A percentile compares a stretch with the other conserved stretches of the same genome.
Evolutionary conservation across 306 rosid species (phyloP).

Genomic region (Rosa lucieae): DNA sequence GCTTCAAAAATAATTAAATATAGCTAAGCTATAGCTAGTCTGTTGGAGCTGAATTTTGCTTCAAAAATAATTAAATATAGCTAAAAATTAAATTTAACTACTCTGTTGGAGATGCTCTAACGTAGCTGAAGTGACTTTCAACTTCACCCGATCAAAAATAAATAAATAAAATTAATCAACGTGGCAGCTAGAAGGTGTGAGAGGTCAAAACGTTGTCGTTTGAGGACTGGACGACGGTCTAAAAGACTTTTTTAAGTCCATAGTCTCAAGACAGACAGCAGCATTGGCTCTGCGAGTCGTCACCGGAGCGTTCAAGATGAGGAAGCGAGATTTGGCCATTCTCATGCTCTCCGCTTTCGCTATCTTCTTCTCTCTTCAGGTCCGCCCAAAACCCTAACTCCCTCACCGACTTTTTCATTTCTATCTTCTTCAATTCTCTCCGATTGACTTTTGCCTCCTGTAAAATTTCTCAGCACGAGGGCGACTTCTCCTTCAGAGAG

Average conservation of each 20-base stretch:
- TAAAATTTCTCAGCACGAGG: slow-evolving; percentile 68
- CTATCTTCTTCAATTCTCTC: neutral
- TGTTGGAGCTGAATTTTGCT: no score
- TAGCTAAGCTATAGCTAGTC: no score
- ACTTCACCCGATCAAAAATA: no score
- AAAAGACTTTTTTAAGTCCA: no score
- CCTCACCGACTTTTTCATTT: no score
- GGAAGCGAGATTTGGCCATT: slow-evolving; percentile 99
- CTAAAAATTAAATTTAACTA: no score
- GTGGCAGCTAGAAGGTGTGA: no score
- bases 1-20: no score
- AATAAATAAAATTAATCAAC: no score
- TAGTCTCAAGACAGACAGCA: neutral
- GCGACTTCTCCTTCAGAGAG: slow-evolving; percentile 88
- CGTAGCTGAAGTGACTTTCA: no score
- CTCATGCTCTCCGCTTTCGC: slow-evolving; percentile 98
- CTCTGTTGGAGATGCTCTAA: no score
- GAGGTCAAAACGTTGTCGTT: neutral
- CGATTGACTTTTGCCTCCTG: neutral
- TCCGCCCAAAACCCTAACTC: slow-evolving; percentile 10
- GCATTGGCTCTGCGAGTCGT: neutral
- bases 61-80: no score
- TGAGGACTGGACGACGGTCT: neutral
- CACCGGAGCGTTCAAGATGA: slow-evolving; percentile 42
- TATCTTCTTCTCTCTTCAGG: slow-evolving; percentile 97